Evolutionary conservation across 192 early-diverging fungal genomes (phyloP).

Genomic region (Coemansia sp.): DNA sequence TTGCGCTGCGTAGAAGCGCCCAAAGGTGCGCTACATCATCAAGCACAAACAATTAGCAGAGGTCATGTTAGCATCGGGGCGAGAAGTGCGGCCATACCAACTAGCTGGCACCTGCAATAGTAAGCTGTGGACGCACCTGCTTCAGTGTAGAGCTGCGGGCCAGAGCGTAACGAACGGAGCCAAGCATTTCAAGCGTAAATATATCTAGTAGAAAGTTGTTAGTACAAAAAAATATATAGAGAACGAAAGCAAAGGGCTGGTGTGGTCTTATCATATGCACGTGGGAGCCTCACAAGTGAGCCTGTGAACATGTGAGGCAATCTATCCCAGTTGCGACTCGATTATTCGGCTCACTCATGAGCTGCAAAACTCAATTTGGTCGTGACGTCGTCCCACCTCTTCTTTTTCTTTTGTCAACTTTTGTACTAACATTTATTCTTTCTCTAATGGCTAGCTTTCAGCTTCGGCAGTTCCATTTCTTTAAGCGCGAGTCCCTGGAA

Average conservation of each 20-base stretch:
- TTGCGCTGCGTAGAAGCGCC: constrained; percentile 34
- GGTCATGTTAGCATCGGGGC: background rate
- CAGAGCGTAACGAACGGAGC: constrained; percentile 18
- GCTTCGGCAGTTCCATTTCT: constrained; percentile 57
- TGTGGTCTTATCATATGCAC: constrained; percentile 4
- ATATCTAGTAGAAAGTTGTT: background rate
- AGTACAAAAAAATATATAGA: background rate
- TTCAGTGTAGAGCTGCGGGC: constrained; percentile 16
- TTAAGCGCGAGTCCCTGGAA: constrained; percentile 49
- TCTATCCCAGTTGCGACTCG: background rate
- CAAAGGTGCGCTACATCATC: background rate
- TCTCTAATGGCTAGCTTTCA: constrained; percentile 51
- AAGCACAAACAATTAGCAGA: background rate
- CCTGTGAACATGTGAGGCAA: constrained; percentile 1
- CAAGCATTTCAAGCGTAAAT: constrained; percentile 21
- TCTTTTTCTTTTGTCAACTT: background rate
- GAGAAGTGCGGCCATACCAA: background rate
- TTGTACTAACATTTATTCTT: background rate
- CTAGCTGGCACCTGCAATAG: background rate
- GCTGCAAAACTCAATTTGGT: background rate
- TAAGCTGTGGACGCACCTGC: constrained; percentile 7
- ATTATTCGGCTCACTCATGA: background rate
- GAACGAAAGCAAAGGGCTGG: background rate
- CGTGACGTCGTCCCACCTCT: background rate
- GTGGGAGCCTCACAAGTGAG: background rate